A percentile compares a stretch with the other conserved stretches of the same genome.
Evolutionary conservation across 495 filamentous ascomycete genomes (phyloP).

Genomic region (Aspergillus taichungensis): DNA sequence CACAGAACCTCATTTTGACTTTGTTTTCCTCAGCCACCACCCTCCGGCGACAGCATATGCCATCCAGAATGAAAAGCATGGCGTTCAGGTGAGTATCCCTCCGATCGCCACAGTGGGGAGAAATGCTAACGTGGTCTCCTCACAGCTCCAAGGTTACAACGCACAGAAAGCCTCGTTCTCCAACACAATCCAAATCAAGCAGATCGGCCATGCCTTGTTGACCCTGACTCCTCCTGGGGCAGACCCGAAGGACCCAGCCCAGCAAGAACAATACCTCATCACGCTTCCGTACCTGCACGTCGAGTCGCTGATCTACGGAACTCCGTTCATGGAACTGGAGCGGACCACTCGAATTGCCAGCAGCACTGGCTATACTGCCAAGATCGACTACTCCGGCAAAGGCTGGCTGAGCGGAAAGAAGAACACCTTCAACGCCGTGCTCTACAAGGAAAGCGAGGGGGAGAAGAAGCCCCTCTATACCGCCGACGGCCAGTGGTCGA

Average conservation of each 20-base stretch:
- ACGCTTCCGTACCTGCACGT: constrained; percentile 89
- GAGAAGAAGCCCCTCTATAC: constrained; percentile 81
- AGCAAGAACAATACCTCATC: constrained; percentile 74
- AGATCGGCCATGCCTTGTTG: constrained; percentile 89
- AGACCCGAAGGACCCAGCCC: constrained; percentile 30
- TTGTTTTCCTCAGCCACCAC: constrained; percentile 62
- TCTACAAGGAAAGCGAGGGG: constrained; percentile 62
- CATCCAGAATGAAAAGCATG: constrained; percentile 76
- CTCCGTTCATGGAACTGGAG: constrained; percentile 86
- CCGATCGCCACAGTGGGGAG: background rate
- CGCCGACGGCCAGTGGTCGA: constrained; percentile 86
- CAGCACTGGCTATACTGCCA: constrained; percentile 79
- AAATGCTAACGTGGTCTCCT: background rate
- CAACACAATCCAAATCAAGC: constrained; percentile 88
- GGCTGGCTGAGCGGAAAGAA: constrained; percentile 95
- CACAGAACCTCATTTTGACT: background rate
- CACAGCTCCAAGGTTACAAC: constrained; percentile 82
- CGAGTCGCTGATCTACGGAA: constrained; percentile 84
- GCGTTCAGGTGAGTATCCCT: constrained; percentile 49
- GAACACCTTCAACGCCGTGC: constrained; percentile 73
- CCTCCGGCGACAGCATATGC: constrained; percentile 95
- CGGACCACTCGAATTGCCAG: constrained; percentile 73
- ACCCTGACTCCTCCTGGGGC: constrained; percentile 55
- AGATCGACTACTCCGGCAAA: constrained; percentile 85
- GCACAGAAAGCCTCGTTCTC: constrained; percentile 95